phyloP scores from a whole-genome alignment of 352 stramenopile genomes.

The Pythium aristosporum region DNA sequence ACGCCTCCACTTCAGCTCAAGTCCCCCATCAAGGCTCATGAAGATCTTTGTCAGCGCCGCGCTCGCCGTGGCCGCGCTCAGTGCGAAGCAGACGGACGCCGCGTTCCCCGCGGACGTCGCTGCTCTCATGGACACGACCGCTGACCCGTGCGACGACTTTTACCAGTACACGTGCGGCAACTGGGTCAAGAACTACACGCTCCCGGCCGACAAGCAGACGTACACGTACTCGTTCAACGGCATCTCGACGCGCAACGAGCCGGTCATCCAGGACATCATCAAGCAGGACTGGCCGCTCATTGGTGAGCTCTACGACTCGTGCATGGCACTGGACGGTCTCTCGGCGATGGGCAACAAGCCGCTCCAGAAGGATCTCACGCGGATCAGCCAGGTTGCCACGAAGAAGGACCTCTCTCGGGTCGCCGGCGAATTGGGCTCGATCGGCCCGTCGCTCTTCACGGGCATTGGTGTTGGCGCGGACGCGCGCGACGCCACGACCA shows the following conservation, averaged over 20 bases:
- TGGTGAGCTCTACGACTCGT: constrained; percentile 64
- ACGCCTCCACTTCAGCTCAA: background rate
- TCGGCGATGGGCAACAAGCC: constrained; percentile 33
- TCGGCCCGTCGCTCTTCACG: constrained; percentile 30
- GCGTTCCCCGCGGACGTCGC: constrained; percentile 35
- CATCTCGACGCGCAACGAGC: constrained; percentile 48
- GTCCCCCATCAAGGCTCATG: constrained; percentile 4
- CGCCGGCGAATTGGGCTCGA: constrained; percentile 42
- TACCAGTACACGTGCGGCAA: constrained; percentile 61
- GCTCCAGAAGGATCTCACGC: constrained; percentile 37
- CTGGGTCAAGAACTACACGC: constrained; percentile 32
- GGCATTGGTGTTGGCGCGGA: constrained; percentile 64
- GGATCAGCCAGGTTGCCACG: constrained; percentile 32
- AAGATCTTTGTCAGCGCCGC: constrained; percentile 29
- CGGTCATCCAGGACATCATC: constrained; percentile 51
- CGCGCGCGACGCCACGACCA: constrained; percentile 73
- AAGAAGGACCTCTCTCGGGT: constrained; percentile 41
- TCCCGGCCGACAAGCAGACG: constrained; percentile 36
- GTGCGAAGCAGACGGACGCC: constrained; percentile 14
- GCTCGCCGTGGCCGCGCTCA: constrained; percentile 15
- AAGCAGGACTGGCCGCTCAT: constrained; percentile 63
- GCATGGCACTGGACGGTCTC: constrained; percentile 38
- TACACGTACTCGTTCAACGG: constrained; percentile 37
- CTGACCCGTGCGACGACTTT: constrained; percentile 68
- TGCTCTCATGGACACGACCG: constrained; percentile 40